Evolutionary conservation across 2,329 filamentous ascomycete species (phyloP).

Genomic region (Fusarium sp.): DNA sequence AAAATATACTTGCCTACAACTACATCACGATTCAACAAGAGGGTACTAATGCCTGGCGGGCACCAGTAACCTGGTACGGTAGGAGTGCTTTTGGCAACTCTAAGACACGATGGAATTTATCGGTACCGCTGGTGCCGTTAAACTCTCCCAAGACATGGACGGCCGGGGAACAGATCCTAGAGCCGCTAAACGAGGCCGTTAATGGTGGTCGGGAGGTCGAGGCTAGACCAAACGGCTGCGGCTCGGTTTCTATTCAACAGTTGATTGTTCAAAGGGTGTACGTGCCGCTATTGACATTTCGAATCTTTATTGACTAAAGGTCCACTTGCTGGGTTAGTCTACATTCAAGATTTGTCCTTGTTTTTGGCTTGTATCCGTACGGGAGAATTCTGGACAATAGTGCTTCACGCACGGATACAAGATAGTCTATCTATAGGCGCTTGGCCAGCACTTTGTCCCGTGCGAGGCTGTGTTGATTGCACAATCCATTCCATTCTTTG

Average conservation of each 20-base stretch:
- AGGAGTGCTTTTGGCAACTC: conserved; percentile 14
- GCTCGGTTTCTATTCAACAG: conserved; percentile 24
- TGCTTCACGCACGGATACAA: conserved; percentile 26
- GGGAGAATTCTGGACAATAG: not conserved
- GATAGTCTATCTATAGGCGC: conserved; percentile 8
- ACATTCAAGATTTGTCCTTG: conserved; percentile 1
- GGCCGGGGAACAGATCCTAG: conserved; percentile 17
- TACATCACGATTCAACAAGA: not conserved
- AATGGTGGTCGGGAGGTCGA: conserved; percentile 7
- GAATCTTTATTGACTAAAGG: conserved; percentile 7
- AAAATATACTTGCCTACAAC: not conserved
- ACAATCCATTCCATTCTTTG: conserved; percentile 6
- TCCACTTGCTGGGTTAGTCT: conserved; percentile 17
- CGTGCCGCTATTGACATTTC: not conserved
- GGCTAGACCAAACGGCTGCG: conserved; percentile 19
- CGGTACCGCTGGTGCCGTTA: conserved; percentile 9
- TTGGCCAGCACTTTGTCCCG: conserved; percentile 17
- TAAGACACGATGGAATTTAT: conserved; percentile 22
- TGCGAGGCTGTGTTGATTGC: conserved; percentile 16
- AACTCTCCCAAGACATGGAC: conserved; percentile 10
- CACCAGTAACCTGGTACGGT: conserved; percentile 14
- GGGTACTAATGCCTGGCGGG: conserved; percentile 2
- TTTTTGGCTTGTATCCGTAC: not conserved
- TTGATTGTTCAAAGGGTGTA: not conserved
- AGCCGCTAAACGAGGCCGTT: conserved; percentile 21